Evolutionary conservation across 73 alveolate genomes (phyloP).

Genomic region (Paraurostyla sp.): DNA sequence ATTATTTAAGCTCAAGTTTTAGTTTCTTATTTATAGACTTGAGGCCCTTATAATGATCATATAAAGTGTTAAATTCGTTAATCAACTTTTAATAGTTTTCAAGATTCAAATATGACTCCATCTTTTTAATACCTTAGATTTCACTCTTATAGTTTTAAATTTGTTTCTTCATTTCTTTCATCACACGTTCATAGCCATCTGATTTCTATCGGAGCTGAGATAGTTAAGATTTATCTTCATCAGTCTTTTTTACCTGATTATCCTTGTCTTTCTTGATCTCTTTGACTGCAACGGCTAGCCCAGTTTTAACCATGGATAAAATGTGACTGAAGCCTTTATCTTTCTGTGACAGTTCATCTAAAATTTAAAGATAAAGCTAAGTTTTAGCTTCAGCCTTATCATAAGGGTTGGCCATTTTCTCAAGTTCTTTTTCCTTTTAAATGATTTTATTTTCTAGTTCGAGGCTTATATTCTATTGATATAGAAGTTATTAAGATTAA

Average conservation of each 20-base stretch:
- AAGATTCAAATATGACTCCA: slow-evolving; percentile 33
- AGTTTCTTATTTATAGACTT: slow-evolving; percentile 35
- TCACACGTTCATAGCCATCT: slow-evolving; percentile 3
- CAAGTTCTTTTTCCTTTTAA: slow-evolving; percentile 18
- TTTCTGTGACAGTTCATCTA: slow-evolving; percentile 7
- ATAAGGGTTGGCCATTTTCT: neutral
- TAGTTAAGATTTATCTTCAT: slow-evolving; percentile 12
- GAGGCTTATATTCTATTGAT: neutral
- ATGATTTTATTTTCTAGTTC: neutral
- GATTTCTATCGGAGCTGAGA: neutral
- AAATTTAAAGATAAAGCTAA: neutral
- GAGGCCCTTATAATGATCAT: slow-evolving; percentile 54
- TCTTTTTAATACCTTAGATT: slow-evolving; percentile 14
- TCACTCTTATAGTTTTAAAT: neutral
- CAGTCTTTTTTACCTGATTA: neutral
- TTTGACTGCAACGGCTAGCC: neutral
- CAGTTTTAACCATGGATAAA: neutral
- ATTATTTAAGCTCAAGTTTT: slow-evolving; percentile 15
- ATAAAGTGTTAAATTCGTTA: slow-evolving; percentile 38
- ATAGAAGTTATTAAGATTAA: neutral
- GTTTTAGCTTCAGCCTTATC: slow-evolving; percentile 32
- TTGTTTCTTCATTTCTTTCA: slow-evolving; percentile 52
- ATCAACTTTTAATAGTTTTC: slow-evolving; percentile 48
- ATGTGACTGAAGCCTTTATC: slow-evolving; percentile 12
- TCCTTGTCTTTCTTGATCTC: neutral